Conservation (phyloP, 169 alveolate genomes). For the Sarcocystis neurona region DNA sequence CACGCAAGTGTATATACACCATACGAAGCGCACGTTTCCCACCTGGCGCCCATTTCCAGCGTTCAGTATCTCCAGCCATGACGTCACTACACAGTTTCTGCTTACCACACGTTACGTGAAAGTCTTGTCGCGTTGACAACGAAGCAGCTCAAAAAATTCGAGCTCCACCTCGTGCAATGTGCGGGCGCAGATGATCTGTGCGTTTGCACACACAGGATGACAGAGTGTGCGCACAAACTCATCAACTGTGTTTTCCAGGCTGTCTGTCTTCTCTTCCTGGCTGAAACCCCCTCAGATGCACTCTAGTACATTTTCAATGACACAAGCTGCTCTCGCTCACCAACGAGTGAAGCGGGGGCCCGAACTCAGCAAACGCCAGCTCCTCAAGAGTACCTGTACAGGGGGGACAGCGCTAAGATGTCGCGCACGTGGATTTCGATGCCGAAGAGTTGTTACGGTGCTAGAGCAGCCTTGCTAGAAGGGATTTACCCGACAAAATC, state of each 20-base stretch:
- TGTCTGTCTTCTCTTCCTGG: too few species aligned
- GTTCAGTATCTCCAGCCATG: too few species aligned
- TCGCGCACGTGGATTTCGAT: background rate
- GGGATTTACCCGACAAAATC: constrained; percentile 54
- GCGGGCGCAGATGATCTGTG: constrained; percentile 70
- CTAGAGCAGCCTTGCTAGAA: background rate
- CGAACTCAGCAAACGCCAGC: constrained; percentile 53
- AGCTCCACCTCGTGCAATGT: constrained; percentile 65
- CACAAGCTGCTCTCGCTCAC: too few species aligned
- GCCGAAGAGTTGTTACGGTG: background rate
- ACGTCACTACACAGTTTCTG: too few species aligned
- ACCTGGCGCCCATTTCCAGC: too few species aligned
- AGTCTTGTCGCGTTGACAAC: background rate
- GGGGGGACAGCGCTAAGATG: background rate
- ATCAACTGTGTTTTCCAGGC: background rate
- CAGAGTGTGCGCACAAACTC: background rate
- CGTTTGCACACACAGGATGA: too few species aligned
- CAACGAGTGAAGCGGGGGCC: constrained; percentile 67
- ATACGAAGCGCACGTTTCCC: too few species aligned
- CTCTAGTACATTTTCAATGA: too few species aligned
- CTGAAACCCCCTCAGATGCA: too few species aligned
- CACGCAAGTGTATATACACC: too few species aligned
- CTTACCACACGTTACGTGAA: too few species aligned
- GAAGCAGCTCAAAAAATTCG: constrained; percentile 40
- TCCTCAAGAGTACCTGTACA: constrained; percentile 63